Percentiles rank a stretch among this genome's conserved stretches.
Conservation (phyloP, 768 basidiomycete genomes). For the Rossbeevera mucosa region DNA sequence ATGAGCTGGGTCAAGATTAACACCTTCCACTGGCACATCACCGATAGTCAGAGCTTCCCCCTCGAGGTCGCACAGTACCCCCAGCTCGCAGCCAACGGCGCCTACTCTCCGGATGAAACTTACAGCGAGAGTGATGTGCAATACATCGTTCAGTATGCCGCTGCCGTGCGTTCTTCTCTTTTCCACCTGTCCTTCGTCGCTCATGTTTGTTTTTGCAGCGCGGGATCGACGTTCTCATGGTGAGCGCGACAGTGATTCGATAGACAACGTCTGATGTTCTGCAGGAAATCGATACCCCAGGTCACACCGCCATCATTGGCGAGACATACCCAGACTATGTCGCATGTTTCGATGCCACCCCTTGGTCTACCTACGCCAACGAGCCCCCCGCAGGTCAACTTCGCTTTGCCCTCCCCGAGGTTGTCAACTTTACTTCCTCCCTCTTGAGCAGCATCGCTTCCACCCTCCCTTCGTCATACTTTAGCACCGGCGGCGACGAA, state of each 20-base stretch:
- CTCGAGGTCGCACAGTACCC: slow-evolving; percentile 58
- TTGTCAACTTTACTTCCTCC: slow-evolving; percentile 52
- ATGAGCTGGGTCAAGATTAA: slow-evolving; percentile 58
- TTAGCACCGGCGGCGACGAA: slow-evolving; percentile 83
- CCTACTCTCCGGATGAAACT: slow-evolving; percentile 53
- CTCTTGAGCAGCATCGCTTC: slow-evolving; percentile 52
- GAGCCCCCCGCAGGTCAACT: slow-evolving; percentile 85
- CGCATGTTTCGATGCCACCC: slow-evolving; percentile 55
- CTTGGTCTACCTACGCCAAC: slow-evolving; percentile 58
- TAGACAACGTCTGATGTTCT: not conserved
- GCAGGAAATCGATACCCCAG: slow-evolving; percentile 83
- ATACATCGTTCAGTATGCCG: slow-evolving; percentile 63
- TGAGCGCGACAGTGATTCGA: slow-evolving; percentile 12
- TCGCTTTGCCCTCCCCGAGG: slow-evolving; percentile 58
- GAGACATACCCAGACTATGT: slow-evolving; percentile 67
- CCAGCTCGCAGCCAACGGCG: slow-evolving; percentile 56
- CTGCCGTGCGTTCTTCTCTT: slow-evolving; percentile 45
- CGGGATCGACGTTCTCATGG: slow-evolving; percentile 68
- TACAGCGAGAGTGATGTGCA: slow-evolving; percentile 57
- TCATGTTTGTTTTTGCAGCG: slow-evolving; percentile 35
- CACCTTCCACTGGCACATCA: slow-evolving; percentile 81
- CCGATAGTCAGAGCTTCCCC: slow-evolving; percentile 80
- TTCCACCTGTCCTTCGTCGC: not conserved
- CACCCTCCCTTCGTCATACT: slow-evolving; percentile 53
- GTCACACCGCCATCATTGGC: slow-evolving; percentile 68